Conservation (phyloP, 2,329 filamentous ascomycete species). For the Sphaerostilbella broomeana region DNA sequence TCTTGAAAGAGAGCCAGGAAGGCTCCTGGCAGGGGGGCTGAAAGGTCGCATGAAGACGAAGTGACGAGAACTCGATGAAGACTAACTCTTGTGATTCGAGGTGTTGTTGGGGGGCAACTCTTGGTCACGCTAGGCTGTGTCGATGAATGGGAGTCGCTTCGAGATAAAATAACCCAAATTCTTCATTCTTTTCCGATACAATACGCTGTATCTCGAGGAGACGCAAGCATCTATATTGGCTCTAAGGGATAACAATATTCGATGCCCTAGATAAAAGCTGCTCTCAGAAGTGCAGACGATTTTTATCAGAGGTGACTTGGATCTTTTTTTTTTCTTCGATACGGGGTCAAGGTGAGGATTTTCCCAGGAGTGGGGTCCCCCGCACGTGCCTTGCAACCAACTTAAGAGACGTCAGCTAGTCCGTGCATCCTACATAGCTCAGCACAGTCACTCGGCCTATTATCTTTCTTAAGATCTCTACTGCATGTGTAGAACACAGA, state of each 20-base stretch:
- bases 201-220: not conserved
- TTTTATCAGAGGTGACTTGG: conserved; percentile 3
- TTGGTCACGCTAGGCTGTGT: not conserved
- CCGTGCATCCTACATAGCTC: conserved; percentile 5
- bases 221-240: conserved; percentile 6
- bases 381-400: conserved; percentile 13
- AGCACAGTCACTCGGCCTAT: no score
- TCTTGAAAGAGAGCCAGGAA: conserved; percentile 28
- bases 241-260: conserved; percentile 1
- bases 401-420: conserved; percentile 3
- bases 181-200: conserved; percentile 3
- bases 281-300: not conserved
- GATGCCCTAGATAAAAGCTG: not conserved
- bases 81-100: not conserved
- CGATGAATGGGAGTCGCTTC: conserved; percentile 1
- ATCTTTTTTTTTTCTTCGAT: conserved; percentile 9
- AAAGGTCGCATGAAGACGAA: conserved; percentile 25
- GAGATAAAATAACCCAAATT: not conserved
- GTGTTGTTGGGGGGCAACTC: conserved; percentile 1
- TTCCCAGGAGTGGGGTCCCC: conserved; percentile 11
- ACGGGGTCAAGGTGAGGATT: conserved; percentile 10
- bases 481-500: no score
- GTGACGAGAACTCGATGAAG: not conserved
- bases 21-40: conserved; percentile 28
- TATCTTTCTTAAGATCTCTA: no score